A percentile compares a stretch with the other conserved stretches of the same genome.
phyloP scores from a whole-genome alignment of 2,329 filamentous ascomycete genomes.

The Laburnicola sp. region DNA sequence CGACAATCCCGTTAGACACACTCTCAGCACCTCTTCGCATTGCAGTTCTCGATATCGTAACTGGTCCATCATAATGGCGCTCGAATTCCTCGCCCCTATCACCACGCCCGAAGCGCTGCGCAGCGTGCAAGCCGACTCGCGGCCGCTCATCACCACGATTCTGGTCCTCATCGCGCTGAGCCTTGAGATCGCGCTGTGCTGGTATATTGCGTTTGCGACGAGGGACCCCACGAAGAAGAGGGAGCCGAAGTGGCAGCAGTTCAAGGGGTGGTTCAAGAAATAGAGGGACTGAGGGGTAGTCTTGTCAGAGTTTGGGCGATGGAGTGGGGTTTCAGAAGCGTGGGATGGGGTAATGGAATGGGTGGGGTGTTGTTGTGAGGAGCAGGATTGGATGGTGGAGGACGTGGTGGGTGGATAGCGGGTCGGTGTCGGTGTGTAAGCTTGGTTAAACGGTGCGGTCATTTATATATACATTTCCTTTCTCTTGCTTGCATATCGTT shows the following conservation, averaged over 20 bases:
- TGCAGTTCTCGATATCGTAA: too few species aligned
- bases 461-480: too few species aligned
- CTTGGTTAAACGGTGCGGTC: too few species aligned
- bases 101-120: slow-evolving; percentile 37
- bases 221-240: slow-evolving; percentile 35
- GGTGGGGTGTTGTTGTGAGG: too few species aligned
- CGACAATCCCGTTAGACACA: neutral
- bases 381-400: too few species aligned
- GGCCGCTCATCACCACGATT: slow-evolving; percentile 81
- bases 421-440: too few species aligned
- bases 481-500: too few species aligned
- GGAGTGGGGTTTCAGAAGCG: neutral
- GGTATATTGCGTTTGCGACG: slow-evolving; percentile 37
- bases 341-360: neutral
- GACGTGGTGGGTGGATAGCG: too few species aligned
- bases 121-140: slow-evolving; percentile 58
- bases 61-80: slow-evolving; percentile 23
- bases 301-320: neutral
- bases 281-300: neutral
- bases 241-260: slow-evolving; percentile 19
- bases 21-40: too few species aligned
- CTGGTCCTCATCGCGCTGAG: slow-evolving; percentile 75
- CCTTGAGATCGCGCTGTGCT: slow-evolving; percentile 26
- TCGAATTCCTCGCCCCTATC: slow-evolving; percentile 38
- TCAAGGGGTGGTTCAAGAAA: slow-evolving; percentile 6